Conservation (phyloP, 768 basidiomycete genomes). For the Clitopilus passeckerianus region DNA sequence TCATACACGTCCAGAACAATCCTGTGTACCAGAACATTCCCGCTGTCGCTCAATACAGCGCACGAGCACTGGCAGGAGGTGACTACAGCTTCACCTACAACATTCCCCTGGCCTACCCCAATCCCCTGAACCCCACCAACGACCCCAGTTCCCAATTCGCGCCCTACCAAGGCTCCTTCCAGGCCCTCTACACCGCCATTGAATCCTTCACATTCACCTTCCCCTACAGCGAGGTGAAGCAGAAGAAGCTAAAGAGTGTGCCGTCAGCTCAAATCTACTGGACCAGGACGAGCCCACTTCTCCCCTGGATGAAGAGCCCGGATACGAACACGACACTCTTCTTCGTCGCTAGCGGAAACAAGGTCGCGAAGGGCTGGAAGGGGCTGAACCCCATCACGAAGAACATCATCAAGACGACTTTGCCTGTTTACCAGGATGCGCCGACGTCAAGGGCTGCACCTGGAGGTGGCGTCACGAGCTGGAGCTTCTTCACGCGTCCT, state of each 20-base stretch:
- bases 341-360: conserved; percentile 9
- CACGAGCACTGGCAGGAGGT: conserved; percentile 9
- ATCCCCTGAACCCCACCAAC: conserved; percentile 13
- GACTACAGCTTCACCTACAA: conserved; percentile 9
- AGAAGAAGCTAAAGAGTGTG: conserved; percentile 1
- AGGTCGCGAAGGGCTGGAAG: conserved; percentile 9
- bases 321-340: conserved; percentile 7
- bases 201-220: conserved; percentile 15
- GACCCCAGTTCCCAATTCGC: conserved; percentile 9
- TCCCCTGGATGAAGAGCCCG: conserved; percentile 11
- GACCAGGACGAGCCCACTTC: conserved; percentile 10
- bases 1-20: conserved; percentile 14
- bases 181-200: conserved; percentile 12
- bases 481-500: conserved; percentile 14
- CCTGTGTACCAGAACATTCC: conserved; percentile 14
- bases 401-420: conserved; percentile 5
- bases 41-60: conserved; percentile 2
- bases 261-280: conserved; percentile 10
- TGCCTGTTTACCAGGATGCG: conserved; percentile 11
- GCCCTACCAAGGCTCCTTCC: conserved; percentile 9
- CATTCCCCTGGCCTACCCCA: conserved; percentile 14
- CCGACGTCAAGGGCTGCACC: conserved; percentile 4
- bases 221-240: conserved; percentile 2
- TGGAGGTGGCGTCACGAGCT: conserved; percentile 11
- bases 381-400: conserved; percentile 3